A percentile compares a stretch with the other conserved stretches of the same genome.
Conservation (phyloP, 179 eudicot species). For the Corrigiola litoralis region DNA sequence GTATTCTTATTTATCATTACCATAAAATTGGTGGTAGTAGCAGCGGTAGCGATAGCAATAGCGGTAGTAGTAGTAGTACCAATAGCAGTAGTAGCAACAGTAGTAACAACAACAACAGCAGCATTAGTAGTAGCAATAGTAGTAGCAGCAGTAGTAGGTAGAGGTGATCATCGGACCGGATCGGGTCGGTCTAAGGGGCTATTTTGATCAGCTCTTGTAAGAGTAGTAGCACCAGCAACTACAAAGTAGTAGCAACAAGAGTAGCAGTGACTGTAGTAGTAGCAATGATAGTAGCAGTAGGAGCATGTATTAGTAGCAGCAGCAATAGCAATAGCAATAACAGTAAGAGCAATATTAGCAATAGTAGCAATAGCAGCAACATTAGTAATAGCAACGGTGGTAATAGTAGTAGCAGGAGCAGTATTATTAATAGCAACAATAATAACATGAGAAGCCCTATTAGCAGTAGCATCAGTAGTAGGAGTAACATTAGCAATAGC, state of each 20-base stretch:
- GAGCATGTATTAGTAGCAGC: neutral
- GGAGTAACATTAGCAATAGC: neutral
- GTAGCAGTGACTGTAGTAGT: neutral
- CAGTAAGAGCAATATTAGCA: neutral
- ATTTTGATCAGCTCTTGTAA: no score
- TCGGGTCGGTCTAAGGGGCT: no score
- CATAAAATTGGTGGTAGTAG: no score
- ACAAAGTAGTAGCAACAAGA: constrained; percentile 2
- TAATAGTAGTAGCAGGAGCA: neutral
- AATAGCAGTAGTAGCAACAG: neutral
- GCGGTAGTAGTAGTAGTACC: neutral
- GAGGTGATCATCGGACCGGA: no score
- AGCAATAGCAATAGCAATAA: neutral
- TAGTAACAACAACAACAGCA: neutral
- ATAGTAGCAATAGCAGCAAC: neutral
- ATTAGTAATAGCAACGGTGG: neutral
- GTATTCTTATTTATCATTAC: no score
- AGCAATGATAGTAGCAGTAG: neutral
- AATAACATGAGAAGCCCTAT: neutral
- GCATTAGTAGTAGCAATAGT: neutral
- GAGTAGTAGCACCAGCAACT: neutral
- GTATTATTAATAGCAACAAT: neutral
- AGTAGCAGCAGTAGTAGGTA: neutral
- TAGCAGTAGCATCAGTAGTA: neutral
- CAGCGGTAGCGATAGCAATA: neutral